Base-by-base conservation (phyloP, 2,329 filamentous ascomycete species). In the Penicillium nordicum region DNA sequence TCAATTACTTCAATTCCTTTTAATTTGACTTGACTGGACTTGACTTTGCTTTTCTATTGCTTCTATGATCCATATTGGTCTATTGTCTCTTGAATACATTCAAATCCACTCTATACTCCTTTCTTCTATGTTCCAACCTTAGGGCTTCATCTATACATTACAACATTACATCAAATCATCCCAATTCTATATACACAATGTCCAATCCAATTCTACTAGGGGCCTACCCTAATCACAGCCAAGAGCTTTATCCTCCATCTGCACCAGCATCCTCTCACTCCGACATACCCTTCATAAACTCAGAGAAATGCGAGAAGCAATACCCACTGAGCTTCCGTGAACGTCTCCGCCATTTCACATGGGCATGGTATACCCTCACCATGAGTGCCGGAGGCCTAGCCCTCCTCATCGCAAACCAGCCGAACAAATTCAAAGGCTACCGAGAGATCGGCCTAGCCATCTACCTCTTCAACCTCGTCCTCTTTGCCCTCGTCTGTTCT, bases 301-400 rank as follows among this genome's bases (percentile, higher is more conserved):
- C 47, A 8, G 61, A 69, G 47, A 66, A 67, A 25, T 36, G 21
- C 8, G 14, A 46, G n/a, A 63, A 55, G 30, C 59, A n/a, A n/a
- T 41, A 32, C 50, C 37, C 52, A 29, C 6, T 71, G 25, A 30
- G 44, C 50, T 56, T 71, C 40, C 58, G 60, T 4, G 62, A 70
- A 36, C 63, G 71, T 0, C 55, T 73, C 10, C 65, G 63, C 44
- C 84, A 87, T 72, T 86, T 87, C 67, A 87, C 84, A 0, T 87
- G 85, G 86, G 85, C 84, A 18, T 90, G 88, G 87, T 92, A 87
- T 72, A 88, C 87, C 1, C 77, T 85, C 32, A 86, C 87, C 2
- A 91, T 91, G 88, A 88, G 85, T 46, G 89, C 87, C 0, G 88
- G 88, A 34, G 87, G 87, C 0, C 72, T 92, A 1, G 83, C 88